Base-by-base conservation (phyloP, 805 yeast species). In the Pichia nanzhaoensis region DNA sequence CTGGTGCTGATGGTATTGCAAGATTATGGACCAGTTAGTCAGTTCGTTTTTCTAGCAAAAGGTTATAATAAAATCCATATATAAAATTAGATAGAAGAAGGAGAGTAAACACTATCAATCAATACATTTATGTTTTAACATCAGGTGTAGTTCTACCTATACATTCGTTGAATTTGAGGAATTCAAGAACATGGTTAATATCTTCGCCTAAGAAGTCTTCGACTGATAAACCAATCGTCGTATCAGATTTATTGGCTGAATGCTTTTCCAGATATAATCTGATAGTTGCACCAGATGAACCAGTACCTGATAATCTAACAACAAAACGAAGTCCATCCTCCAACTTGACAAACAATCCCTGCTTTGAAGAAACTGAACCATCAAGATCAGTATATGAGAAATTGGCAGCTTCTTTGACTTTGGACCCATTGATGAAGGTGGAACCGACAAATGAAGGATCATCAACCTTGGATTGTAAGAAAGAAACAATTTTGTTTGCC, bases 1-100 rank as follows among this genome's bases (percentile, higher is more conserved):
- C 96, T 10, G 99, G 98, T 57, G 98, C 98, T 19, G 99, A 93
- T 66, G 88, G 95, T 49, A 80, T 88, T 35, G 98, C 97, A 5
- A 80, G 96, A 59, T 69, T 93, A 58, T 93, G 99, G 99, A 93
- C 99, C 22, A 86, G 96, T 16, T 84, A 67, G 41, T 19, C 21
- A 86, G 96, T 16, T 84, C 66, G 40, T 18, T 18, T n/a, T 28
- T 24, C n/a, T n/a, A n/a, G n/a, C n/a, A n/a, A n/a, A n/a, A n/a
- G n/a, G n/a, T 24, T 36, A 20, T 17, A 31, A 32, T 34, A 21
- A 37, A 28, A 20, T 33, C 10, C 13, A 28, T 32, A 31, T 8
- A 19, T 34, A 34, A 14, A 18, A 18, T 32, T 37, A 21, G 20
- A 27, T 36, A 20, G 27, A 21, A 22, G n/a, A 12, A 8, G 16